A percentile compares a stretch with the other conserved stretches of the same genome.
These are phyloP conservation scores for Polygonum aviculare DNA, from an alignment of 148 eudicot genomes.

Conservation along the genomic window DNA sequence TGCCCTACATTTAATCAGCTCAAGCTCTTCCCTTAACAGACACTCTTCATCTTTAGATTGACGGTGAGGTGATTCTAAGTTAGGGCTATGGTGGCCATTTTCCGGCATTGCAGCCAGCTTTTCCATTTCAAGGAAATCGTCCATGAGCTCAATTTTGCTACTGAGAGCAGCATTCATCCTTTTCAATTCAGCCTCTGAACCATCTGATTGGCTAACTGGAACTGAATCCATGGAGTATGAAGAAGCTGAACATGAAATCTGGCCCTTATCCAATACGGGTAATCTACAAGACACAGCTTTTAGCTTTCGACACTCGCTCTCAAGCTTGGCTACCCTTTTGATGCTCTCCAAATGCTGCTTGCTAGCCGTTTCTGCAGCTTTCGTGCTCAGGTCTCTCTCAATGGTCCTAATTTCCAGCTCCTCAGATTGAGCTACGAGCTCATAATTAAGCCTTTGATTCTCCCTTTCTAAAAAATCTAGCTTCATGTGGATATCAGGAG, in stretches of 20 bases:
- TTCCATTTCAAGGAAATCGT: constrained; percentile 96
- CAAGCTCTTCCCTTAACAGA: constrained; percentile 25
- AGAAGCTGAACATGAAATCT: constrained; percentile 28
- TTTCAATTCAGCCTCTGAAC: too few species aligned
- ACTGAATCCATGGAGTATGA: constrained; percentile 47
- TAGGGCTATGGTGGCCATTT: constrained; percentile 14
- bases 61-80: constrained; percentile 11
- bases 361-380: constrained; percentile 80
- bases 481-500: constrained; percentile 22
- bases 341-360: constrained; percentile 78
- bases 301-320: constrained; percentile 80
- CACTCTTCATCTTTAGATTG: constrained; percentile 14
- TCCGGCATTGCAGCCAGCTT: constrained; percentile 62
- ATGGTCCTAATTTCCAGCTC: constrained; percentile 56
- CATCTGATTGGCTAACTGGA: constrained; percentile 32
- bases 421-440: constrained; percentile 40
- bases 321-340: constrained; percentile 74
- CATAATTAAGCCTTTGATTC: constrained; percentile 31
- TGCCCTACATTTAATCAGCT: constrained; percentile 17
- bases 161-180: not conserved
- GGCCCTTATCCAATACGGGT: constrained; percentile 16
- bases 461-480: constrained; percentile 50
- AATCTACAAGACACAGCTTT: constrained; percentile 40
- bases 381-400: constrained; percentile 73
- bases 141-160: constrained; percentile 72